A percentile compares a stretch with the other conserved stretches of the same genome.
phyloP scores from a whole-genome alignment of 1,284 basidiomycete species.

The Sporisorium exsertum region DNA sequence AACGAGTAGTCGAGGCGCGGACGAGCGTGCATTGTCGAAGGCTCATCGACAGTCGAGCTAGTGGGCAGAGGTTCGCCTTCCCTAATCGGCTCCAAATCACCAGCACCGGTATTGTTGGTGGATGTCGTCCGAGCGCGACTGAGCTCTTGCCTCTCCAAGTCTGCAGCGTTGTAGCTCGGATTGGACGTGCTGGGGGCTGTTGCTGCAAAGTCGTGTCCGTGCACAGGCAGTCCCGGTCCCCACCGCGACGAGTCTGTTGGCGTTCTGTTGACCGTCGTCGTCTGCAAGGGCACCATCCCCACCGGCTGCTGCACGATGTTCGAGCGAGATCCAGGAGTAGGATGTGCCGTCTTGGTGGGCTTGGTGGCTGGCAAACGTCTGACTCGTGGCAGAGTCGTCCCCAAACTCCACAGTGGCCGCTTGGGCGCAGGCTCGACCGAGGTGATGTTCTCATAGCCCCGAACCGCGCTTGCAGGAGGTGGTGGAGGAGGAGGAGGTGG shows the following conservation, averaged over 20 bases:
- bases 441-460: slow-evolving; percentile 23
- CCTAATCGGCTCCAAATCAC: slow-evolving; percentile 17
- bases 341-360: slow-evolving; percentile 14
- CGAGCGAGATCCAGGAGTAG: slow-evolving; percentile 18
- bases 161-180: not conserved
- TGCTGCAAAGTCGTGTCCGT: slow-evolving; percentile 25
- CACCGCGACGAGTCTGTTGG: not conserved
- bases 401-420: slow-evolving; percentile 32
- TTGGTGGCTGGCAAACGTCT: slow-evolving; percentile 13
- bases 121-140: slow-evolving; percentile 12
- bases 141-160: not conserved
- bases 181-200: not conserved
- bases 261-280: too few relatives aligned
- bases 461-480: not conserved
- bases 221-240: slow-evolving; percentile 3
- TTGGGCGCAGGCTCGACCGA: slow-evolving; percentile 24
- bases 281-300: not conserved
- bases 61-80: slow-evolving; percentile 21
- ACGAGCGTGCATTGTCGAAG: not conserved
- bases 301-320: slow-evolving; percentile 22
- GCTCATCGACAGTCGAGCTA: not conserved
- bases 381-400: slow-evolving; percentile 21
- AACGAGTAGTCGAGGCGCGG: slow-evolving; percentile 20
- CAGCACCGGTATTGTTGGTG: not conserved
- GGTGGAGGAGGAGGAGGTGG: not conserved